phyloP scores from a whole-genome alignment of 2,329 filamentous ascomycete species.

The Neofusicoccum kwambonambiense region DNA sequence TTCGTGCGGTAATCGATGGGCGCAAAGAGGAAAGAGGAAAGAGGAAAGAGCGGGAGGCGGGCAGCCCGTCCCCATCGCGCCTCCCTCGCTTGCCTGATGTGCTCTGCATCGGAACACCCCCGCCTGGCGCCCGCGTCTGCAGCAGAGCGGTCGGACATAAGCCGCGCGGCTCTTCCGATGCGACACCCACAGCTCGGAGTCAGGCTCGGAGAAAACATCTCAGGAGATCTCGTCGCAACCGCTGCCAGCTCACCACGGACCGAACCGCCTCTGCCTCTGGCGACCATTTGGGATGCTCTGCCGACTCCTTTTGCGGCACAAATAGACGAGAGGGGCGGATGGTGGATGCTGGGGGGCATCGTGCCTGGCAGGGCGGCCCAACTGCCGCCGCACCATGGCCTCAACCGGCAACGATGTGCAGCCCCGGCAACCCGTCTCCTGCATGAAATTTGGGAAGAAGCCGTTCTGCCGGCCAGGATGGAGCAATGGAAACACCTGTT shows the following conservation, averaged over 20 bases:
- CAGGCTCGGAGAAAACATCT: neutral
- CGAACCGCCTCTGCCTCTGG: neutral
- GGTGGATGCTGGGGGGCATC: conserved; percentile 6
- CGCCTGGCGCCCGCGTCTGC: too few species aligned
- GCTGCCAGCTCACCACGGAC: neutral
- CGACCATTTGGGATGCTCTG: neutral
- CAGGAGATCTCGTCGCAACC: neutral
- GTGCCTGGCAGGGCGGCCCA: neutral
- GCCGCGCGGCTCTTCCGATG: neutral
- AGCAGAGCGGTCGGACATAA: neutral
- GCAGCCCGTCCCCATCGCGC: too few species aligned
- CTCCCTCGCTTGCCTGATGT: too few species aligned
- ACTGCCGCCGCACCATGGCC: neutral
- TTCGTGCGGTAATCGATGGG: neutral
- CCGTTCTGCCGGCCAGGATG: neutral
- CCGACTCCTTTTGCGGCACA: conserved; percentile 29
- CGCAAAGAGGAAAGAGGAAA: too few species aligned
- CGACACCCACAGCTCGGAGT: too few species aligned
- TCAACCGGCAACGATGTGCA: neutral
- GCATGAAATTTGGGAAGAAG: neutral
- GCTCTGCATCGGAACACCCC: too few species aligned
- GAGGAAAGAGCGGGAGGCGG: too few species aligned
- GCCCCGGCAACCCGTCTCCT: neutral
- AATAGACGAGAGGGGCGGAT: conserved; percentile 26
- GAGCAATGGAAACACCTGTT: neutral